Conservation (phyloP, 129 eudicot species). For the Erigeron canadensis region DNA sequence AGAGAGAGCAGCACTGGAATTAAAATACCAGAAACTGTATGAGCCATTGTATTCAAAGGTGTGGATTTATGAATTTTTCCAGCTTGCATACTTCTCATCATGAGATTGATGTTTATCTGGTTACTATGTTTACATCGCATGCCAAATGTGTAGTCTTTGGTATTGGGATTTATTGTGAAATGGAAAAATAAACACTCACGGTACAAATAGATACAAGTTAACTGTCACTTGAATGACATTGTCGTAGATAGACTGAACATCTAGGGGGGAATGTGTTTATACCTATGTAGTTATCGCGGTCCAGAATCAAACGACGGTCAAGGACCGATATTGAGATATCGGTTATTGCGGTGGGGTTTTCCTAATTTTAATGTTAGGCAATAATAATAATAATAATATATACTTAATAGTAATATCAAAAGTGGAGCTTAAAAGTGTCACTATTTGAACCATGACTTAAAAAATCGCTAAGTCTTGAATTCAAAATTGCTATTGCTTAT, state of each 20-base stretch:
- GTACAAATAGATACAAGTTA: background rate
- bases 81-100: constrained; percentile 9
- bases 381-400: no score
- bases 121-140: background rate
- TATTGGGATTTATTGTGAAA: background rate
- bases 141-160: background rate
- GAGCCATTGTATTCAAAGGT: constrained; percentile 79
- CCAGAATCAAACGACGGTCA: no score
- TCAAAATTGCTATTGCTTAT: no score
- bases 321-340: no score
- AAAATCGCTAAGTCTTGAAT: no score
- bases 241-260: background rate
- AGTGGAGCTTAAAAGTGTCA: no score
- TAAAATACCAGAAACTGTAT: constrained; percentile 78
- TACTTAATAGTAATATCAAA: no score
- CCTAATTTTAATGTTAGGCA: no score
- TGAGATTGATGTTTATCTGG: background rate
- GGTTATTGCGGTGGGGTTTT: no score
- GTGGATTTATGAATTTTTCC: background rate
- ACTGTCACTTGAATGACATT: background rate
- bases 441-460: no score
- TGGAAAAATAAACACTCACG: background rate
- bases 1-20: constrained; percentile 86
- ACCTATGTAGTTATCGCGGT: background rate
- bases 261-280: background rate